These are phyloP conservation scores for Epichloe bromicola DNA, from an alignment of 2,329 filamentous ascomycete species.

Conservation along the genomic window DNA sequence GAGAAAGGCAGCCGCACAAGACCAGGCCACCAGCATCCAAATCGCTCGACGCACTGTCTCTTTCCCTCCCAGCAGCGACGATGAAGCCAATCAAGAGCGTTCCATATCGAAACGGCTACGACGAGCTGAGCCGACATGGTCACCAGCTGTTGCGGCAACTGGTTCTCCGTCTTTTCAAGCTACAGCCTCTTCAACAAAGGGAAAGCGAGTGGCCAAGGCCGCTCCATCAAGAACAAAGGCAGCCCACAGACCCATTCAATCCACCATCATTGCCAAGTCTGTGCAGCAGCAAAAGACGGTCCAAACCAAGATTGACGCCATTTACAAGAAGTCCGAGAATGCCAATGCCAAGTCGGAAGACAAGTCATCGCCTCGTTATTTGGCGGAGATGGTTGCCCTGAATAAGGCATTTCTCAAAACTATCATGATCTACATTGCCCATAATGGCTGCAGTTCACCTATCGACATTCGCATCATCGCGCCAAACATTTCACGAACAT, in stretches of 20 bases:
- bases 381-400: conserved; percentile 48
- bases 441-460: conserved; percentile 50
- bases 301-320: conserved; percentile 27
- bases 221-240: conserved; percentile 16
- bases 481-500: conserved; percentile 51
- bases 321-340: conserved; percentile 15
- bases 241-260: conserved; percentile 18
- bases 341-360: conserved; percentile 12
- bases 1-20: conserved; percentile 21
- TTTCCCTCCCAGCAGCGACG: conserved; percentile 22
- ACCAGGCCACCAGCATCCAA: conserved; percentile 13
- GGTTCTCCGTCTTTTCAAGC: neutral
- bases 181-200: conserved; percentile 10
- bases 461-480: conserved; percentile 50
- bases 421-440: conserved; percentile 54
- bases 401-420: conserved; percentile 57
- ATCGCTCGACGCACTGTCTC: conserved; percentile 17
- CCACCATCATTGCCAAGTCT: conserved; percentile 19
- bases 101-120: conserved; percentile 6
- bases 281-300: conserved; percentile 15
- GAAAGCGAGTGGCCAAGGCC: conserved; percentile 19
- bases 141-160: neutral
- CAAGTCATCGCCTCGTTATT: conserved; percentile 33
- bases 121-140: conserved; percentile 11
- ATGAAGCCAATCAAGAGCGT: conserved; percentile 10